Conservation (phyloP, 2,329 filamentous ascomycete genomes). For the Magnaporthales sp. region DNA sequence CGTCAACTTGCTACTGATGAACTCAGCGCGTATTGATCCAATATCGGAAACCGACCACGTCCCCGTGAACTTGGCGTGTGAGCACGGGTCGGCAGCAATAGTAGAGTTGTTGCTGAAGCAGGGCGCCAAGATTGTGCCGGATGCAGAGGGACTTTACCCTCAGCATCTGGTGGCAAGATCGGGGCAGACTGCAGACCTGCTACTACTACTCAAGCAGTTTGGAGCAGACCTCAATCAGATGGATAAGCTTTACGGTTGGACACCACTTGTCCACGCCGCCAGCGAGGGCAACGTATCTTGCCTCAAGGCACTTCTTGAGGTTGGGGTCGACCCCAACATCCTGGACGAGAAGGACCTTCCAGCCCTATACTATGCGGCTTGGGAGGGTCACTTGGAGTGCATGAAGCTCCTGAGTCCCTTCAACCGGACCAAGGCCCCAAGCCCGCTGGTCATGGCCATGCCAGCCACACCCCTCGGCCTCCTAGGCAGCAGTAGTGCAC, state of each 20-base stretch:
- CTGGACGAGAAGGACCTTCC: constrained; percentile 88
- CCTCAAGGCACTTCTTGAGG: constrained; percentile 69
- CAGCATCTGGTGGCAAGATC: constrained; percentile 92
- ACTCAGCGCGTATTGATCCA: constrained; percentile 78
- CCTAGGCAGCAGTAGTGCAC: constrained; percentile 37
- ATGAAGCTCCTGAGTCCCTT: constrained; percentile 75
- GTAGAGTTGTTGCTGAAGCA: constrained; percentile 77
- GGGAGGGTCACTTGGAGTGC: constrained; percentile 93
- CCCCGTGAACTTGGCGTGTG: constrained; percentile 88
- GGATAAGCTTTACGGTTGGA: constrained; percentile 97
- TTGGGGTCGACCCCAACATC: constrained; percentile 69
- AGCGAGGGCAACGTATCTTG: constrained; percentile 93
- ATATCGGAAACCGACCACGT: constrained; percentile 84
- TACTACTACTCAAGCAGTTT: constrained; percentile 73
- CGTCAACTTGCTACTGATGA: constrained; percentile 67
- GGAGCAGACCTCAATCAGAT: constrained; percentile 86
- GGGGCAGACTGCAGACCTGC: constrained; percentile 68
- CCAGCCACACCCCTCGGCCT: constrained; percentile 13
- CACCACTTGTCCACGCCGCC: constrained; percentile 88
- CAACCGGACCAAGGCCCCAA: constrained; percentile 30
- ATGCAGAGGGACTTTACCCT: constrained; percentile 94
- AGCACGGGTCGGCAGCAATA: constrained; percentile 79
- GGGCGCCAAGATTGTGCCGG: constrained; percentile 75
- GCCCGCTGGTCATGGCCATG: constrained; percentile 29
- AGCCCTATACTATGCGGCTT: constrained; percentile 96